Base-by-base conservation (phyloP, 305 asterid species). In the Andrographis paniculata region DNA sequence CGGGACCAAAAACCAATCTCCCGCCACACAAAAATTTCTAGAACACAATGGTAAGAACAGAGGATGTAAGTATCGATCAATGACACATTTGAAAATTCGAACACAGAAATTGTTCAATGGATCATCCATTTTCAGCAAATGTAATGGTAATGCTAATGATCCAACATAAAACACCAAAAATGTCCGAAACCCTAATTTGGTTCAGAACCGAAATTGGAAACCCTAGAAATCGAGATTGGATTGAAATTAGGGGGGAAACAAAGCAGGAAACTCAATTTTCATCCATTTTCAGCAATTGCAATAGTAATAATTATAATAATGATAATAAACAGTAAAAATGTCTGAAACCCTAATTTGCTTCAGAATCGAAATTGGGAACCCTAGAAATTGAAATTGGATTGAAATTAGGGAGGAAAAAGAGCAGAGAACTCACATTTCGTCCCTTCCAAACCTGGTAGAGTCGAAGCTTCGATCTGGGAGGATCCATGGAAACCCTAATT, bases 361-460 rank as follows among this genome's bases (percentile, higher is more conserved):
- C 30, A 24, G 4, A 24, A 24, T 24, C 30, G 12, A 13, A 33
- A 33, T n/a, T 20, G 39, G 43, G 14, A 3, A 33, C n/a, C 11
- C n/a, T 33, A 33, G 12, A 13, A 9, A 33, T 33, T 2, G 3
- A 11, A 33, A 33, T 7, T 9, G 12, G n/a, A n/a, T n/a, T n/a
- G n/a, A n/a, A n/a, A n/a, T n/a, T n/a, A n/a, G n/a, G 38, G 35
- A 43, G 5, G 6, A 17, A 15, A 40, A 31, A 9, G 9, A 24
- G 28, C 6, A 13, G 5, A 14, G 2, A 38, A 28, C 74, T 69
- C 68, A 88, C 97, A 60, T 84, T 88, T 48, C 93, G 93, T 51
- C 97, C 97, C 69, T 64, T 75, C 97, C 97, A 88, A 46, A 79
- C 78, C 67, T 73, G 80, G 66, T 88, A 82, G 46, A 82, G 78